These are phyloP conservation scores for Cercospora zeae-maydis DNA, from an alignment of 2,329 filamentous ascomycete genomes.

Conservation along the genomic window DNA sequence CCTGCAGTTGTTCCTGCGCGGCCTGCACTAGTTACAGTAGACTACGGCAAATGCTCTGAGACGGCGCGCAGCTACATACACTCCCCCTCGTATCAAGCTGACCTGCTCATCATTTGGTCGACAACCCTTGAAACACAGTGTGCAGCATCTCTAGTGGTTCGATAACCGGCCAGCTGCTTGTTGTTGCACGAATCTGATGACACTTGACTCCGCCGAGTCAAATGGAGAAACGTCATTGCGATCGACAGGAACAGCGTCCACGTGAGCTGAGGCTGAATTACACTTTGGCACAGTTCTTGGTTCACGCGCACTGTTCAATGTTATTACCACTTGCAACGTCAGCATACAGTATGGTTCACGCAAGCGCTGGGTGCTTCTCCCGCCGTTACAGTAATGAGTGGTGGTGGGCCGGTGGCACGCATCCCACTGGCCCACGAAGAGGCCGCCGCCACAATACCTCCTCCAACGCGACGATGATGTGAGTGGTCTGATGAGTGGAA, in stretches of 20 bases:
- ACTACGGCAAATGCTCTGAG: neutral
- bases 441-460: neutral
- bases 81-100: neutral
- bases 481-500: neutral
- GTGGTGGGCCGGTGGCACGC: neutral
- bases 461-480: neutral
- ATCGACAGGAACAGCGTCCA: constrained; percentile 1
- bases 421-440: too few relatives aligned
- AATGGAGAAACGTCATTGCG: neutral
- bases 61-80: neutral
- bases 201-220: neutral
- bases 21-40: neutral
- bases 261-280: constrained; percentile 3
- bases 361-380: neutral
- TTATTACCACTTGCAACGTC: neutral
- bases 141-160: neutral
- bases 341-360: neutral
- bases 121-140: neutral
- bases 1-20: neutral
- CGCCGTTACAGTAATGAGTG: neutral
- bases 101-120: neutral
- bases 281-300: neutral
- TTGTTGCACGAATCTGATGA: neutral
- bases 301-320: neutral
- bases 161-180: neutral